Evolutionary conservation across 164 flowering plant genomes (phyloP), one percentile per base, ranked within the genome.

Genomic region (Macadamia integrifolia): DNA sequence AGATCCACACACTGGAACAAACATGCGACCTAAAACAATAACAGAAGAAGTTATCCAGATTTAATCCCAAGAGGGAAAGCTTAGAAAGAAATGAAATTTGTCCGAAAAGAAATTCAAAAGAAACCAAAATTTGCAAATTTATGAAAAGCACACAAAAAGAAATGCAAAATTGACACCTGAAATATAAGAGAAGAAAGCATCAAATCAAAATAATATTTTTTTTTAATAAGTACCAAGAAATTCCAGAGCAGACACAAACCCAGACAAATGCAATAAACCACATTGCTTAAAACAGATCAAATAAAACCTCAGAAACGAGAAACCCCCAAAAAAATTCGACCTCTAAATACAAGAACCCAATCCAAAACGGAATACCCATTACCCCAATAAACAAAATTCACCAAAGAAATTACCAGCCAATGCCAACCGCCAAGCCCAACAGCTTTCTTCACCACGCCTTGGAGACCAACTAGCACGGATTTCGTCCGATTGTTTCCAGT

Each of bases 401-500:
- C 55, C 5, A 71, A 35, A 50, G 10, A 65, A 72, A 40, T 81
- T 84, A 91, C 98, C 93, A 93, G 96, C 98, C 98, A 93, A 84
- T 90, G 93, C 93, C 97, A 90, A 1, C 97, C 97, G 9, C 97
- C 97, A 52, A 90, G 91, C 0, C 93, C 93, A 72, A 90, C 93
- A 40, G 97, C 93, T 67, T 90, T 90, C 82, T 90, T 90, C 9
- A 90, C 97, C n/a, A 90, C 93, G 23, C 97, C 97, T 42, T 83
- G 87, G 42, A 90, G 84, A 13, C 97, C 93, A 3, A 90, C 97
- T 14, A 90, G 87, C 65, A 90, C 92, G 35, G 97, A 90, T 68
- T 90, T 90, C 15, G 97, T 90, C 6, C 97, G 77, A 72, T 90
- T 90, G 60, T 90, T 90, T 2, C 97, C 97, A 2, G 93, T 90